Evolutionary conservation across 176 grass and related monocot species (phyloP).

Genomic region (Juncus effusus): DNA sequence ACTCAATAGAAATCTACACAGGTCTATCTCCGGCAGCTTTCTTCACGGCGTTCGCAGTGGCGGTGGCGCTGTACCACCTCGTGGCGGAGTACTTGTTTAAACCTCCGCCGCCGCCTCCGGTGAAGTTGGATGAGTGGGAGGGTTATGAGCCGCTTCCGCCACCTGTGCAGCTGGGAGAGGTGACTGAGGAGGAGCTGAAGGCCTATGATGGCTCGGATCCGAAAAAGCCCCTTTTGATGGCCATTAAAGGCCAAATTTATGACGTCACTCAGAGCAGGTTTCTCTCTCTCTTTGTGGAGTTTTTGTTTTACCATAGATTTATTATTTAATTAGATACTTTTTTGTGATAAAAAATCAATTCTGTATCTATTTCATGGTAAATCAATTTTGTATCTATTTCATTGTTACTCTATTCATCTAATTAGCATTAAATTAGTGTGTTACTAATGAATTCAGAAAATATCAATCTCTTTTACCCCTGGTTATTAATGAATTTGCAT

Average conservation of each 20-base stretch:
- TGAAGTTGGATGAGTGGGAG: constrained; percentile 14
- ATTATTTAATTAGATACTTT: too few species aligned
- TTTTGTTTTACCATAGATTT: not conserved
- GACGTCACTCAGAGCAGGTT: constrained; percentile 82
- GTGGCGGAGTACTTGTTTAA: constrained; percentile 16
- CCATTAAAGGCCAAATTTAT: constrained; percentile 77
- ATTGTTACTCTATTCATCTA: too few species aligned
- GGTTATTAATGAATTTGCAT: too few species aligned
- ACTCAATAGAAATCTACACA: constrained; percentile 33
- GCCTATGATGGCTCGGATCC: constrained; percentile 55
- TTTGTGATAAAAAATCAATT: too few species aligned
- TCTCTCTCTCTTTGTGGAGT: not conserved
- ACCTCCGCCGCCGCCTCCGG: not conserved
- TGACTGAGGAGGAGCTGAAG: constrained; percentile 50
- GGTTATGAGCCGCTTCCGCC: constrained; percentile 30
- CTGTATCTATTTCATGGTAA: too few species aligned
- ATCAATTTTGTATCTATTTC: too few species aligned
- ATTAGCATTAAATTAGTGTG: too few species aligned
- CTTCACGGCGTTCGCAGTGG: constrained; percentile 40
- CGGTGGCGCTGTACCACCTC: constrained; percentile 31
- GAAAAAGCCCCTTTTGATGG: constrained; percentile 66
- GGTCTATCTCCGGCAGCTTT: constrained; percentile 43
- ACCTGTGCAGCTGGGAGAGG: constrained; percentile 49
- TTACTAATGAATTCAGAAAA: too few species aligned
- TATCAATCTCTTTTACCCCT: too few species aligned